Conservation (phyloP, 345 rosid genomes). For the Raphanus sativus region DNA sequence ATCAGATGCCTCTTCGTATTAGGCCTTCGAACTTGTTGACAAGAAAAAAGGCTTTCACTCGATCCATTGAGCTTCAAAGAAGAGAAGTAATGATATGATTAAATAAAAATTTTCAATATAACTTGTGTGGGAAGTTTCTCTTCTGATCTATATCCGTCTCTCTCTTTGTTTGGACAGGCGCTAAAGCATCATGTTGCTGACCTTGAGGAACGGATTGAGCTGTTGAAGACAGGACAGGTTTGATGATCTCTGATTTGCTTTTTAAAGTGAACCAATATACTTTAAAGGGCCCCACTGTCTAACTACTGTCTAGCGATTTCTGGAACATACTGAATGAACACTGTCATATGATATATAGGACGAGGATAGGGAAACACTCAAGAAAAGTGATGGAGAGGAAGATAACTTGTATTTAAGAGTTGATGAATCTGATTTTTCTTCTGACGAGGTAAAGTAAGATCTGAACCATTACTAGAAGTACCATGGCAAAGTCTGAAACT, state of each 20-base stretch:
- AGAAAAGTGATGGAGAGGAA: conserved; percentile 42
- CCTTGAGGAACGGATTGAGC: conserved; percentile 59
- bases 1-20: conserved; percentile 51
- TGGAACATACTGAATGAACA: background rate
- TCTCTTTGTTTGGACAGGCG: conserved; percentile 52
- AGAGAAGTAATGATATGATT: conserved; percentile 56
- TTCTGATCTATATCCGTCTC: conserved; percentile 8
- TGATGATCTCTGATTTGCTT: background rate
- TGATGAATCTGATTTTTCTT: conserved; percentile 41
- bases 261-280: background rate
- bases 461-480: background rate
- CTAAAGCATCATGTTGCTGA: conserved; percentile 70
- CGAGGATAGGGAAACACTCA: conserved; percentile 38
- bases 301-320: no score
- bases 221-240: conserved; percentile 48
- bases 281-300: background rate
- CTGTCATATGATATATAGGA: conserved; percentile 43
- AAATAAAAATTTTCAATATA: background rate
- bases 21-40: conserved; percentile 75
- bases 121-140: conserved; percentile 3
- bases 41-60: conserved; percentile 75
- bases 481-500: background rate
- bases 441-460: conserved; percentile 55
- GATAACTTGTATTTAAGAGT: conserved; percentile 35
- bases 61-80: conserved; percentile 90